phyloP scores from a whole-genome alignment of 2,329 filamentous ascomycete genomes.

The Epichloe elymi region DNA sequence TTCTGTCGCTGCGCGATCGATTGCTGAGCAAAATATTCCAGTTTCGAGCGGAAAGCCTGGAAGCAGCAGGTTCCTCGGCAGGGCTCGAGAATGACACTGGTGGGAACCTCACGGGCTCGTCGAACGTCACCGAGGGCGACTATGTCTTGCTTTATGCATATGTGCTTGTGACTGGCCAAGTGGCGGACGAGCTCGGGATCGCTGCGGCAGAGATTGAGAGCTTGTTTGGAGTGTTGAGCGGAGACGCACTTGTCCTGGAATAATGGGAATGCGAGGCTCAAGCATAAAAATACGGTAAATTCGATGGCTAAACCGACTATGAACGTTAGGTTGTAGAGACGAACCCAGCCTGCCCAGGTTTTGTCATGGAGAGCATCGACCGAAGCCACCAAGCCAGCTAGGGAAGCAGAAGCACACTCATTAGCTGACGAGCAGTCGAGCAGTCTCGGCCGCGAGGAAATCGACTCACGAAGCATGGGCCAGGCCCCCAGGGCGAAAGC shows the following conservation, averaged over 20 bases:
- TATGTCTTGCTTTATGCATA: conserved; percentile 92
- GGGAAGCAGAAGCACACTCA: neutral
- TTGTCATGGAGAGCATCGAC: conserved; percentile 10
- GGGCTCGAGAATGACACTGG: neutral
- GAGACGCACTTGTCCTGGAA: conserved; percentile 8
- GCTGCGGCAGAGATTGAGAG: conserved; percentile 44
- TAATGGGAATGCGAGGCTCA: neutral
- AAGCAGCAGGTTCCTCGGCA: neutral
- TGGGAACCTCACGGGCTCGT: neutral
- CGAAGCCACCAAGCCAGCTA: conserved; percentile 13
- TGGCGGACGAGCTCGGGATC: conserved; percentile 45
- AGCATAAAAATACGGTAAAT: neutral
- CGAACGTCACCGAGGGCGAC: conserved; percentile 51
- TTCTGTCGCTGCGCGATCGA: conserved; percentile 61
- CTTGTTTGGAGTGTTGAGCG: conserved; percentile 40
- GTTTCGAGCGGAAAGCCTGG: conserved; percentile 51
- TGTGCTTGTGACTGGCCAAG: conserved; percentile 49
- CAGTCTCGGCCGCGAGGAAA: neutral
- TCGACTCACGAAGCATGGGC: conserved; percentile 11
- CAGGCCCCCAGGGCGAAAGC: conserved; percentile 20
- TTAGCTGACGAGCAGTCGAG: conserved; percentile 4
- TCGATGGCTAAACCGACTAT: conserved; percentile 20
- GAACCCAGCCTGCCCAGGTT: conserved; percentile 18
- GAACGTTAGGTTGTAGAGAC: conserved; percentile 28
- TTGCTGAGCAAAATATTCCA: conserved; percentile 72